phyloP scores from a whole-genome alignment of 495 filamentous ascomycete species.

The Penicillium ochrochloron region DNA sequence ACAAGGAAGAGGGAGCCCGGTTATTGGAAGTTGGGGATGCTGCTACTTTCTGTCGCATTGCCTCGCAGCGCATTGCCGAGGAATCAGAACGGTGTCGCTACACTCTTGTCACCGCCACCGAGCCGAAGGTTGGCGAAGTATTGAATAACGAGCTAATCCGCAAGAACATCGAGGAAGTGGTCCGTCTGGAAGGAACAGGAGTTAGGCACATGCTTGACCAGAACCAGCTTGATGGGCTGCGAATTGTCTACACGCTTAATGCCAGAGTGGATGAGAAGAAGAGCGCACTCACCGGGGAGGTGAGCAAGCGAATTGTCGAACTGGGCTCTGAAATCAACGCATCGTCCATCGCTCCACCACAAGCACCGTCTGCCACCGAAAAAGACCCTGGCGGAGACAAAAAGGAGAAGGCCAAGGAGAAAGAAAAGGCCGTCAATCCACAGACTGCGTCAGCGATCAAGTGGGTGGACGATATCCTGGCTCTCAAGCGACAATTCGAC shows the following conservation, averaged over 20 bases:
- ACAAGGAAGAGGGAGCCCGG: conserved; percentile 70
- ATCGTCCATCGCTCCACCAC: conserved; percentile 47
- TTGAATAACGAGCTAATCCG: conserved; percentile 81
- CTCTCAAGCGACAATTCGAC: conserved; percentile 90
- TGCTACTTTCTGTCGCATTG: conserved; percentile 80
- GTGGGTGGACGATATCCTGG: conserved; percentile 92
- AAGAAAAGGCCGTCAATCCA: conserved; percentile 58
- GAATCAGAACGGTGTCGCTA: conserved; percentile 81
- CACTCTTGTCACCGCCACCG: conserved; percentile 71
- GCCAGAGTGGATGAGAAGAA: conserved; percentile 80
- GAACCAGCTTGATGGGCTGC: conserved; percentile 74
- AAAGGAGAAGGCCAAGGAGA: conserved; percentile 53
- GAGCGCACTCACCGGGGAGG: conserved; percentile 64
- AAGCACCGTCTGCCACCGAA: conserved; percentile 28
- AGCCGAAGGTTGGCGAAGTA: conserved; percentile 73
- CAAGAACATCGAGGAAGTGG: conserved; percentile 76
- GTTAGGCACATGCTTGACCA: conserved; percentile 91
- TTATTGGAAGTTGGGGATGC: conserved; percentile 80
- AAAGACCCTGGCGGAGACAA: conserved; percentile 42
- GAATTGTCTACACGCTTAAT: conserved; percentile 77
- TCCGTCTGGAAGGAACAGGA: conserved; percentile 82
- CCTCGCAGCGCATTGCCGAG: conserved; percentile 72
- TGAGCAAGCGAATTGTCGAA: conserved; percentile 76
- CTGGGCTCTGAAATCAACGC: conserved; percentile 83
- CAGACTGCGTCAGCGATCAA: conserved; percentile 84